Base-by-base conservation (phyloP, 768 basidiomycete genomes). In the Leucocoprinus birnbaumii region DNA sequence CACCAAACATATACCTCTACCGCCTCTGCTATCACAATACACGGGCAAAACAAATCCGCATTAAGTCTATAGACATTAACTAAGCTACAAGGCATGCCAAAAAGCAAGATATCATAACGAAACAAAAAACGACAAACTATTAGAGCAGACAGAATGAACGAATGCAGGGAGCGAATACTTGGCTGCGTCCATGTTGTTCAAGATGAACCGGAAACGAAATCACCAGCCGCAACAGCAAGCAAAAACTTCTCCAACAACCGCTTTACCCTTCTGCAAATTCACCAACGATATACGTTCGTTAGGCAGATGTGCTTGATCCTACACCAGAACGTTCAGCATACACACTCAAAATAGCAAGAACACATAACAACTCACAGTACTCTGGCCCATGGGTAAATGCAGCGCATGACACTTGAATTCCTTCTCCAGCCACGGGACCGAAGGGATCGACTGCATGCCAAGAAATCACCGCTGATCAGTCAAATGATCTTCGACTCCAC, bases 351-450 rank as follows among this genome's bases (percentile, higher is more conserved):
- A 37, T 41, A 51, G 22, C 25, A 14, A 27, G 27, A 34, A 2
- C 19, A n/a, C n/a, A 27, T 5, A 27, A 2, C 37, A 16, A 73
- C 85, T 65, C 59, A 92, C 92, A 38, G 87, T 84, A 67, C 89
- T 91, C 66, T 96, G 93, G 0, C 96, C 97, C 72, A 99, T 84
- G 0, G 97, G 97, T 2, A 99, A 78, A 70, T 99, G 97, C 10
- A 98, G 77, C 18, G 93, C 93, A 46, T 85, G 88, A 53, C 94
- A 97, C 1, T 78, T 74, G 60, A 99, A 96, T 65, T 87, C 85
- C 61, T 94, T 93, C 70, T 99, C 97, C 2, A 99, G 76, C 69
- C 86, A 95, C 0, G 95, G 96, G 0, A 98, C 83, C 1, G 92
- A 92, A 3, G 97, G 97, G 50, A 98, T 94, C 5, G 92, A 93